Base-by-base conservation (phyloP, 768 basidiomycete genomes). In the Boletus tylopilopsis region DNA sequence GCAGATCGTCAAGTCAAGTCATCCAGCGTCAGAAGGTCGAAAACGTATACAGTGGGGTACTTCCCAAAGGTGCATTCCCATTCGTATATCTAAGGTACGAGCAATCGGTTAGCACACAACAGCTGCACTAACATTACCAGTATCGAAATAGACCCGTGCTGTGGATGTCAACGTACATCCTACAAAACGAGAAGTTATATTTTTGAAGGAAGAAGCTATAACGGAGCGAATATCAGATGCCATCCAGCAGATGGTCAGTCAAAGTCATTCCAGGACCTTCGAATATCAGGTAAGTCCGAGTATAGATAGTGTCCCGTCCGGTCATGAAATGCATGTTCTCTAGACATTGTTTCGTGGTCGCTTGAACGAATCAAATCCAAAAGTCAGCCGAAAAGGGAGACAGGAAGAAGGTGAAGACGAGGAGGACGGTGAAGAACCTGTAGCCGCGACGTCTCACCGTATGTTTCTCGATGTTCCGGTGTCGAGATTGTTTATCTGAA, bases 131-230 rank as follows among this genome's bases (percentile, higher is more conserved):
- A 42, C 42, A 36, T 40, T 39, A 22, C 23, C 51, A 94, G 94
- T 57, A 67, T 98, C 36, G 75, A 84, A 35, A 85, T 97, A 57
- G 85, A 93, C 53, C 92, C 94, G 0, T 78, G 82, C 25, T 22
- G 87, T 99, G 16, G 96, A 99, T 59, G 94, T 97, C 46, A 99
- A 99, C 59, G 93, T 98, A 8, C 94, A 97, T 64, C 96, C 95
- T 0, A 98, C 96, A 2, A 99, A 99, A 66, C 87, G 89, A 38
- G 94, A 97, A 65, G 93, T 97, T 1, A 90, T 93, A 57, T 98
- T 98, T 61, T 67, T 97, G 42, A 82, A 96, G 53, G 93, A 98
- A 64, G 95, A 97, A 45, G 74, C 70, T 13, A 90, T 97, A 60
- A 85, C 85, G 6, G 84, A 90, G 55, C 73, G 74, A 8, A 82